Percentiles rank a stretch among this genome's conserved stretches.
Conservation (phyloP, 768 basidiomycete species). For the Suillus hirtellus region DNA sequence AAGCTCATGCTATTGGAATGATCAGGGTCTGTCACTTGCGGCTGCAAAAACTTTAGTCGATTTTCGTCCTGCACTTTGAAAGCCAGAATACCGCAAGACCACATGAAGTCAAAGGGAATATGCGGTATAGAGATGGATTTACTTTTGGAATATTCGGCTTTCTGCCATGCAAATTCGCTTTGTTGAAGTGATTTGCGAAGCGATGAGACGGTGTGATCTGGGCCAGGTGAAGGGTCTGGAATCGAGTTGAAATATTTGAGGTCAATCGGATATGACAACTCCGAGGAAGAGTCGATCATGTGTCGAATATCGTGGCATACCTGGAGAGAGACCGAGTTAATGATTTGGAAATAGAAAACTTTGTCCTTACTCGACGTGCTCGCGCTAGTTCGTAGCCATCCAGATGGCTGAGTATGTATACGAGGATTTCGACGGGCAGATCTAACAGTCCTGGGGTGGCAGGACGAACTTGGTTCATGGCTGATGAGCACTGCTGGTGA, state of each 20-base stretch:
- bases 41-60: neutral
- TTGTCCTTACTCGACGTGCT: neutral
- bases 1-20: neutral
- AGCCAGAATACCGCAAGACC: neutral
- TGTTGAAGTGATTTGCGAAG: neutral
- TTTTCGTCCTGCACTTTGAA: too few relatives aligned
- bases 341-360: neutral
- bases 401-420: neutral
- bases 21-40: neutral
- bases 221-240: neutral
- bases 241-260: neutral
- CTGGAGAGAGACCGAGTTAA: neutral
- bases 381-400: neutral
- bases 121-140: neutral
- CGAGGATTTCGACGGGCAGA: neutral
- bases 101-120: neutral
- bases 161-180: neutral
- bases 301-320: neutral
- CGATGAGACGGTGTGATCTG: neutral
- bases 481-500: neutral
- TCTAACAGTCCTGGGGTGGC: neutral
- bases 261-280: neutral
- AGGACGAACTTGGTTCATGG: neutral
- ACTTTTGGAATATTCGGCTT: neutral
- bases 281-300: neutral